Evolutionary conservation across 176 grass and related monocot genomes (phyloP).

Genomic region (Calamus simplicifolius): DNA sequence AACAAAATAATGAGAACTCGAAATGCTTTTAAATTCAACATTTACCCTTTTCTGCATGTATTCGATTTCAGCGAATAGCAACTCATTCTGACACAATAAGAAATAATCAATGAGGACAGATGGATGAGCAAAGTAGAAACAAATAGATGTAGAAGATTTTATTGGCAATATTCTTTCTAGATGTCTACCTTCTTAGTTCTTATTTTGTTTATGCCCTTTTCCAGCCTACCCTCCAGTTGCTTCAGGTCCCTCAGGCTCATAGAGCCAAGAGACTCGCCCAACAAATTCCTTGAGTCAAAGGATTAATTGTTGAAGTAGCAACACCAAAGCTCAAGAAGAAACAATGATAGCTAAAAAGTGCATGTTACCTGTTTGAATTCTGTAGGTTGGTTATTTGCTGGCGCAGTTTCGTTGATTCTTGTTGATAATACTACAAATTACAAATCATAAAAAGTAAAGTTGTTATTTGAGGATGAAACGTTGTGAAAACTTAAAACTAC

Average conservation of each 20-base stretch:
- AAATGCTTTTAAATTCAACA: no score
- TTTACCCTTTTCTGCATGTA: conserved; percentile 58
- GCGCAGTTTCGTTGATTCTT: conserved; percentile 68
- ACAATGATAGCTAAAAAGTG: not conserved
- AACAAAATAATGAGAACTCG: not conserved
- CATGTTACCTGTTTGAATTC: conserved; percentile 60
- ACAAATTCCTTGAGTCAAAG: conserved; percentile 34
- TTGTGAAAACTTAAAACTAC: conserved; percentile 1
- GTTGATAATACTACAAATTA: conserved; percentile 61
- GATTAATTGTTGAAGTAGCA: not conserved
- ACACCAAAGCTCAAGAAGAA: not conserved
- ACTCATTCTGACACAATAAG: conserved; percentile 45
- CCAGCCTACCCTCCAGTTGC: conserved; percentile 57
- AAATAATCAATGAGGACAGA: not conserved
- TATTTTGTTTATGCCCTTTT: conserved; percentile 70
- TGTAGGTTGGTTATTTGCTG: conserved; percentile 50
- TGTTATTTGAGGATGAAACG: not conserved
- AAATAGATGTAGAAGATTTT: not conserved
- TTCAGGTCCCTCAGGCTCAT: conserved; percentile 50
- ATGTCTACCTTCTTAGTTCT: conserved; percentile 65
- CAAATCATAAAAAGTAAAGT: not conserved
- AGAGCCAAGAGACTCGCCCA: conserved; percentile 45
- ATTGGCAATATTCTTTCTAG: not conserved
- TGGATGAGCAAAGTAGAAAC: not conserved
- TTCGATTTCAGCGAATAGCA: conserved; percentile 45